phyloP scores from a whole-genome alignment of 371 early-diverging fungal species.

The Mucor sp. region DNA sequence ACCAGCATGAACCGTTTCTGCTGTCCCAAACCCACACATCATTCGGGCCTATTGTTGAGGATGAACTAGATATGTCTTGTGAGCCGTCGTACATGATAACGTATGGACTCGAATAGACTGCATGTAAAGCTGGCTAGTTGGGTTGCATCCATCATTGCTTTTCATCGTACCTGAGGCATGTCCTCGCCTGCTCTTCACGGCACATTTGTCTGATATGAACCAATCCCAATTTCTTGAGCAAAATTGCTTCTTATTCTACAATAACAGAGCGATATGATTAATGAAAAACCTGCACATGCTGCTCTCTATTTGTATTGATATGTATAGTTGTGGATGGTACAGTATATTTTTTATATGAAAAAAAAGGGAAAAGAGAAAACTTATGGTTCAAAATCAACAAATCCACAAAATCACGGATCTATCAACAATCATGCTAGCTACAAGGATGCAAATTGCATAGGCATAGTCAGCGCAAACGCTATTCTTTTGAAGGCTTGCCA shows the following conservation, averaged over 20 bases:
- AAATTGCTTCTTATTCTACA: neutral
- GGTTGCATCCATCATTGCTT: no score
- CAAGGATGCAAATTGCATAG: no score
- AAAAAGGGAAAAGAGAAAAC: no score
- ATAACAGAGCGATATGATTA: neutral
- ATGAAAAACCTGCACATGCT: neutral
- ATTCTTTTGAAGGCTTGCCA: no score
- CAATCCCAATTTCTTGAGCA: constrained; percentile 18
- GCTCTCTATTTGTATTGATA: neutral
- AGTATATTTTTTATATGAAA: no score
- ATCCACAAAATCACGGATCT: no score
- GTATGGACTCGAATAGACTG: constrained; percentile 29
- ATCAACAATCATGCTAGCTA: no score
- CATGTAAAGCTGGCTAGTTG: neutral
- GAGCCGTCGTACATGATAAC: constrained; percentile 49
- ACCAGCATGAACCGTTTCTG: constrained; percentile 47
- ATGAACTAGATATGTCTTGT: constrained; percentile 25
- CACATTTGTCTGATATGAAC: constrained; percentile 33
- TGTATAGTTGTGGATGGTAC: no score
- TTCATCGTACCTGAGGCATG: constrained; percentile 57
- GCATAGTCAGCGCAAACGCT: no score
- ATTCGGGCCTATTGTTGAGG: constrained; percentile 26
- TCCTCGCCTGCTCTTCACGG: constrained; percentile 55
- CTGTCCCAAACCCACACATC: constrained; percentile 48
- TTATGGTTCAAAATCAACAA: no score